phyloP scores from a whole-genome alignment of 2,329 filamentous ascomycete genomes.

The Colletotrichum costaricense region DNA sequence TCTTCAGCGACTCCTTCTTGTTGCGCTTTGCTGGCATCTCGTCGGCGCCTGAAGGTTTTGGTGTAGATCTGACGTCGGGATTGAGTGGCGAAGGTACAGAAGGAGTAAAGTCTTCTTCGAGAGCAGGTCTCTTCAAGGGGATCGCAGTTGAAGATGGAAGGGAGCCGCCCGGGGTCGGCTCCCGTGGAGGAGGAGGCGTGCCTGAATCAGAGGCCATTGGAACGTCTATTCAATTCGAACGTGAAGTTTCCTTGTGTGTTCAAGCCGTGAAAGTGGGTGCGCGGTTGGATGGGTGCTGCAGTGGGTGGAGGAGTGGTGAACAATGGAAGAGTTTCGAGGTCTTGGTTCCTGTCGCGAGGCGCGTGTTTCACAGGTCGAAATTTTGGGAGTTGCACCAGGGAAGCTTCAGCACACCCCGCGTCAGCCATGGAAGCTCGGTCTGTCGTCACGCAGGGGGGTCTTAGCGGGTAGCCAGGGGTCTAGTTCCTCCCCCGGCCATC shows the following conservation, averaged over 20 bases:
- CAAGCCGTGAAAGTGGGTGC: background rate
- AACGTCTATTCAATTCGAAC: background rate
- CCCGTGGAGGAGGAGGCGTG: conserved; percentile 54
- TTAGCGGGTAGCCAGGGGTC: conserved; percentile 22
- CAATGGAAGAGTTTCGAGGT: background rate
- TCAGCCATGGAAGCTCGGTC: background rate
- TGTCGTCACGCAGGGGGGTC: conserved; percentile 20
- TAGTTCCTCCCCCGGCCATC: background rate
- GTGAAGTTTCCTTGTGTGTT: conserved; percentile 8
- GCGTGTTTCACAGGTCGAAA: conserved; percentile 20
- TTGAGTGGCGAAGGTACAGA: conserved; percentile 81
- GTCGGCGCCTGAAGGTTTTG: conserved; percentile 46
- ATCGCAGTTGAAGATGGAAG: conserved; percentile 58
- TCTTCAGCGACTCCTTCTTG: conserved; percentile 77
- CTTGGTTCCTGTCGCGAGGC: conserved; percentile 6
- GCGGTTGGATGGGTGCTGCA: background rate
- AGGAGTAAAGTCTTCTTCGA: conserved; percentile 78
- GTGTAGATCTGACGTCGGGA: conserved; percentile 63
- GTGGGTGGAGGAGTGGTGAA: background rate
- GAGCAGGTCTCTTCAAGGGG: conserved; percentile 70
- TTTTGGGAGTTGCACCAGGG: conserved; percentile 16
- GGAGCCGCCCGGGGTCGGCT: conserved; percentile 52
- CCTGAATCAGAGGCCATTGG: conserved; percentile 50
- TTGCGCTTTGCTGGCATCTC: conserved; percentile 54
- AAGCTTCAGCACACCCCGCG: conserved; percentile 27